phyloP scores from a whole-genome alignment of 768 basidiomycete species.

The Lentinula detonsa region DNA sequence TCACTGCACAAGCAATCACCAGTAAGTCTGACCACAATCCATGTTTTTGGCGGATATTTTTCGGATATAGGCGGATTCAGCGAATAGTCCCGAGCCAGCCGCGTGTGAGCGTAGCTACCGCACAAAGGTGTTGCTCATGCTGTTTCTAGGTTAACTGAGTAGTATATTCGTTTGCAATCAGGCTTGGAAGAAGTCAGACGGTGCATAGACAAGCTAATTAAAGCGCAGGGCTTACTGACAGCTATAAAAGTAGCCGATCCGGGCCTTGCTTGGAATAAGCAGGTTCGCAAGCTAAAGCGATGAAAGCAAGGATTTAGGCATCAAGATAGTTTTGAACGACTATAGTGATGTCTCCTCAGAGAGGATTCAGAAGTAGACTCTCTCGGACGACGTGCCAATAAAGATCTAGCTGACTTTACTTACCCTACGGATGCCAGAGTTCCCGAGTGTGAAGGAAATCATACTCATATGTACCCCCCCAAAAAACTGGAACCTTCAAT shows the following conservation, averaged over 20 bases:
- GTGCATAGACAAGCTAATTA: not conserved
- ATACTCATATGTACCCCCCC: not conserved
- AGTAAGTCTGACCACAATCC: not conserved
- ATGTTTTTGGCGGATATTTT: not conserved
- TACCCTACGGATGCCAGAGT: not conserved
- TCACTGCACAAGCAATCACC: not conserved
- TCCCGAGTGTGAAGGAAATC: not conserved
- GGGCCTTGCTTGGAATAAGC: not conserved
- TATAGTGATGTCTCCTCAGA: no score
- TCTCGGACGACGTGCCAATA: no score
- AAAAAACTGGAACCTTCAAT: not conserved
- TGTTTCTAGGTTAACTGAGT: not conserved
- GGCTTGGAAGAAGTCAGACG: not conserved
- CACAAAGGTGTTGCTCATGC: not conserved
- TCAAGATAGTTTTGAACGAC: no score
- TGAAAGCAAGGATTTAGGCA: not conserved
- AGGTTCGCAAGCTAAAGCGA: not conserved
- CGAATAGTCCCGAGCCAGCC: not conserved
- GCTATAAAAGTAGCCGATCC: not conserved
- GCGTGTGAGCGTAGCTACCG: not conserved
- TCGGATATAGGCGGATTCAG: not conserved
- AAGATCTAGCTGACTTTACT: not conserved
- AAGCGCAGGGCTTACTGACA: not conserved
- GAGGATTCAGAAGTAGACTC: no score
- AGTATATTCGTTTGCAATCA: not conserved